These are phyloP conservation scores for Suillus luteus DNA, from an alignment of 768 basidiomycete genomes.

Conservation along the genomic window DNA sequence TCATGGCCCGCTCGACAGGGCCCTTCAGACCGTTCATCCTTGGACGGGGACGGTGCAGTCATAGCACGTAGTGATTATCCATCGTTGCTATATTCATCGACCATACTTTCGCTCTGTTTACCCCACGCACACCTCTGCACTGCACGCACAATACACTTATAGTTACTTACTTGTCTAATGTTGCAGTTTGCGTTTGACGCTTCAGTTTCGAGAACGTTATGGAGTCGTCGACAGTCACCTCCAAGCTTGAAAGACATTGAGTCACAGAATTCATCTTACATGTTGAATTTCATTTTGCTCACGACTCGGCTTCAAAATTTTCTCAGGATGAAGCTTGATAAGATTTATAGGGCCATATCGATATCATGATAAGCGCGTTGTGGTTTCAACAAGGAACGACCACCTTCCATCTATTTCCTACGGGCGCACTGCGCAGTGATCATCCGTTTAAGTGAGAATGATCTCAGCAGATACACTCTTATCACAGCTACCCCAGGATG, in stretches of 20 bases:
- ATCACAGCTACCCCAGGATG: not conserved
- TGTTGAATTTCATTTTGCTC: not conserved
- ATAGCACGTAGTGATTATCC: constrained; percentile 5
- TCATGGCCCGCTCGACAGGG: not conserved
- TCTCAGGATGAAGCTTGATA: constrained; percentile 3
- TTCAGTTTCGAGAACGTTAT: not conserved
- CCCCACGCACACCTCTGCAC: constrained; percentile 8
- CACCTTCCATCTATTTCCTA: not conserved
- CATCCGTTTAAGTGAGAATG: not conserved
- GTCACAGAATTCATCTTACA: constrained; percentile 1
- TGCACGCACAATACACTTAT: constrained; percentile 12
- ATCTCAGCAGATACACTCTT: not conserved
- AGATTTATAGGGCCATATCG: not conserved
- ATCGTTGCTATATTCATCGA: constrained; percentile 2
- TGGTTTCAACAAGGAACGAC: not conserved
- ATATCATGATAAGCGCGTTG: not conserved
- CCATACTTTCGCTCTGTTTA: constrained; percentile 5
- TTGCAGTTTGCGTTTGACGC: not conserved
- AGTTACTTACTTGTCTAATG: constrained; percentile 11
- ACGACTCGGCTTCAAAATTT: not conserved
- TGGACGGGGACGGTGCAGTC: not conserved
- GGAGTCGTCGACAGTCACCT: not conserved
- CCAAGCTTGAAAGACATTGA: not conserved
- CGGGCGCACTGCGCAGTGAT: not conserved
- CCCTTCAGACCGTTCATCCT: not conserved